A percentile compares a stretch with the other conserved stretches of the same genome.
Conservation (phyloP, 345 rosid genomes). For the Salix viminalis region DNA sequence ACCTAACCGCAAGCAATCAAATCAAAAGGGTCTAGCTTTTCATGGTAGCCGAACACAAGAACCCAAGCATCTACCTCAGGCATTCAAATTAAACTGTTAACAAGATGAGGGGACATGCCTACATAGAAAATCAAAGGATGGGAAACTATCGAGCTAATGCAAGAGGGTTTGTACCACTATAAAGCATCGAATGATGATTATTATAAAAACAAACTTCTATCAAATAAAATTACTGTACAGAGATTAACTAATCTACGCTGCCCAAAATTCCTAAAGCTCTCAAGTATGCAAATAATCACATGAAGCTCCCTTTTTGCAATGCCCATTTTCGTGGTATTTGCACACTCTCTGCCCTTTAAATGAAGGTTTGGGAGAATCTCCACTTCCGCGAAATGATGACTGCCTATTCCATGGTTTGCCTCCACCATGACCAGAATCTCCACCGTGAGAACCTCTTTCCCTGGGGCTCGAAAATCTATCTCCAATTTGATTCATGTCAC, state of each 20-base stretch:
- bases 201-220: slow-evolving; percentile 2
- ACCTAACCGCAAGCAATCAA: not conserved
- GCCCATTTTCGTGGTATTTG: slow-evolving; percentile 54
- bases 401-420: slow-evolving; percentile 54
- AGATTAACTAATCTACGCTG: slow-evolving; percentile 20
- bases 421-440: slow-evolving; percentile 55
- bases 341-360: slow-evolving; percentile 59
- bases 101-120: not conserved
- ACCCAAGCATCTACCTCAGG: not conserved
- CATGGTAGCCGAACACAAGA: not conserved
- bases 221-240: slow-evolving; percentile 30
- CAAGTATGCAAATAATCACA: slow-evolving; percentile 65
- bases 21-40: not conserved
- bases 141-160: not conserved
- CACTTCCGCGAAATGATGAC: slow-evolving; percentile 42
- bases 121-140: not conserved
- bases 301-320: slow-evolving; percentile 67
- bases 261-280: slow-evolving; percentile 17
- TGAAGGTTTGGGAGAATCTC: slow-evolving; percentile 36
- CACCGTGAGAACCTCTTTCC: slow-evolving; percentile 41
- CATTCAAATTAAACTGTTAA: not conserved
- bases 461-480: slow-evolving; percentile 44
- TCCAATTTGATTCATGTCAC: slow-evolving; percentile 50
- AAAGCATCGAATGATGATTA: not conserved
- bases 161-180: slow-evolving; percentile 10